Evolutionary conservation across 176 grass and related monocot species (phyloP), one percentile per base, ranked within the genome.

Genomic region (Coix lacrymajobi): DNA sequence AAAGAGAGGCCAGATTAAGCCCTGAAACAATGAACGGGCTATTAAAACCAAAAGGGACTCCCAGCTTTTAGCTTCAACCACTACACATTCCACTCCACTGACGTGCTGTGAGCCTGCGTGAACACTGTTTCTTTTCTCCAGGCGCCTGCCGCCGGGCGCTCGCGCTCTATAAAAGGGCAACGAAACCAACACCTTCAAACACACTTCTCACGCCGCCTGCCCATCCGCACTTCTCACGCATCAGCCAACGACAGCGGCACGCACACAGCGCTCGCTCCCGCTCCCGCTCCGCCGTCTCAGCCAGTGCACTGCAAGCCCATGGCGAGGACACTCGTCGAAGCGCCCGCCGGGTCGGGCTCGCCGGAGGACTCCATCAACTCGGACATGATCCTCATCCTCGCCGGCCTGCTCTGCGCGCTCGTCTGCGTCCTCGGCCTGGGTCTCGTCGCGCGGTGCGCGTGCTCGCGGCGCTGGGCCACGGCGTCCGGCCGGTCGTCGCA

Each of bases 401-500:
- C 88, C 38, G 88, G 84, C 15, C 69, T 90, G 30, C 88, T 90
- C 49, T 90, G 88, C 80, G 84, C 88, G 31, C 88, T 90, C 61
- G 70, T 90, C 84, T 89, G 90, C 75, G 79, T 92, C 70, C 85
- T 92, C 62, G 90, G 87, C 44, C 90, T 92, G n/a, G 90, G 69
- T 13, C 83, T 92, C 84, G 87, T 89, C 30, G 87, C 90, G 1
- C 90, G 90, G 40, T 92, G 90, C 90, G 79, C 87, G 69, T 89
- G 83, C 83, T 46, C 75, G 8, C 63, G 87, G 19, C 83, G 79
- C 43, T 78, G 74, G 83, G 52, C 62, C 11, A 12, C 85, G 0
- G 15, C 65, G 51, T 24, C 52, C 22, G 4, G 5, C 0, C 52
- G 17, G 3, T 11, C 52, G 1, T 0, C 49, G 25, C 2, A 43